Base-by-base conservation (phyloP, 2,329 filamentous ascomycete genomes). In the Colletotrichum tanaceti region DNA sequence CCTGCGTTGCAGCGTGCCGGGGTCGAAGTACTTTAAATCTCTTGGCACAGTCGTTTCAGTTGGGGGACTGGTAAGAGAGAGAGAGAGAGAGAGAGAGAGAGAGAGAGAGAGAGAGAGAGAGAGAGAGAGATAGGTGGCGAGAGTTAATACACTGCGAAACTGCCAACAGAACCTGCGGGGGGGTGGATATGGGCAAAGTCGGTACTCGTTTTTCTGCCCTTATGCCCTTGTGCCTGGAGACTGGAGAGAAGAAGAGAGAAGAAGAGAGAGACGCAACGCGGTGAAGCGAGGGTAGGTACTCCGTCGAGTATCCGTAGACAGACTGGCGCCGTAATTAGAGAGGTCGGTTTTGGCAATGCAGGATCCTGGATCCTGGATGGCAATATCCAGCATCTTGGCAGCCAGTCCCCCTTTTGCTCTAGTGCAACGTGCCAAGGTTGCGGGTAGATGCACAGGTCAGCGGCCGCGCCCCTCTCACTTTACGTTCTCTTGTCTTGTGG, bases 391-490 rank as follows among this genome's bases (percentile, higher is more conserved):
- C 52, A 28, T 39, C 55, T 69, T 69, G 66, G 62, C 62, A 32
- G 44, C n/a, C 41, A 50, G 57, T 65, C 55, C 44, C 63, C 55
- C 54, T 68, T 68, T 65, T 39, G 58, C 38, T 52, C n/a, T 60
- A 60, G 35, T 65, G 62, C 62, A 65, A 68, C 65, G 38, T 58
- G 55, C 62, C 65, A 65, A 68, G 65, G 49, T 46, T 64, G 32
- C 50, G 63, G 32, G 41, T 49, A 55, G 49, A 61, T 53, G 47
- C 63, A 32, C 32, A 54, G 41, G 20, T 47, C 32, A 47, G 13
- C 47, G 32, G 49, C 41, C 49, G n/a, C 49, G n/a, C 57, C 47
- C n/a, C 57, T 35, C 18, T 50, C 14, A 22, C 32, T 32, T 60
- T 22, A 5, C 60, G 28, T 38, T 60, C 50, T 39, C 6, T 14